Conservation (phyloP, 2,329 filamentous ascomycete species). For the Talaromyces sp. region DNA sequence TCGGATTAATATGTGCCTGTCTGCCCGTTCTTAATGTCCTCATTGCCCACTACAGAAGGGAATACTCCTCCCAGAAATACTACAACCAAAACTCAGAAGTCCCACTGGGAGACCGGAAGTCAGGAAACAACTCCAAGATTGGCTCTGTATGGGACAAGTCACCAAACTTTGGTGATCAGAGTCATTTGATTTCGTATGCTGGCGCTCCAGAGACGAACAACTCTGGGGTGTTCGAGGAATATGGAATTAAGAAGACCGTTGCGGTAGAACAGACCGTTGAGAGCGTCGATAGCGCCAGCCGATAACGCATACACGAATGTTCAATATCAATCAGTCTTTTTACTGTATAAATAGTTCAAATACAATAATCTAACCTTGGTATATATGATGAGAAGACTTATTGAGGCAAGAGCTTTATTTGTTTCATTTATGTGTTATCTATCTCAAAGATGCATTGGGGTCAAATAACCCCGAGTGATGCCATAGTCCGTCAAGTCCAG, state of each 20-base stretch:
- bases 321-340: background rate
- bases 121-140: constrained; percentile 19
- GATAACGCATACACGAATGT: constrained; percentile 4
- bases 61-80: constrained; percentile 34
- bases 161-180: constrained; percentile 32
- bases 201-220: constrained; percentile 24
- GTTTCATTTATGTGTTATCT: background rate
- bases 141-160: constrained; percentile 19
- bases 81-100: constrained; percentile 30
- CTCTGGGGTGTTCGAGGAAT: constrained; percentile 8
- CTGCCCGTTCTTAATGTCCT: constrained; percentile 38
- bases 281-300: constrained; percentile 6
- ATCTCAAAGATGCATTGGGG: background rate
- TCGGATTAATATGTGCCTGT: constrained; percentile 43
- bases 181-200: constrained; percentile 35
- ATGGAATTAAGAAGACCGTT: constrained; percentile 24
- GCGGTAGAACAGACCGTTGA: constrained; percentile 24
- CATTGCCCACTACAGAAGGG: constrained; percentile 26
- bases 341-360: background rate
- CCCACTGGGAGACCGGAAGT: constrained; percentile 31
- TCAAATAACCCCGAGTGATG: constrained; percentile 17
- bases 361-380: background rate
- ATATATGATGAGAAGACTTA: background rate
- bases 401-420: background rate
- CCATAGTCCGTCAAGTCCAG: constrained; percentile 36